These are phyloP conservation scores for Eutrema yunnanense DNA, from an alignment of 345 rosid genomes.

Conservation along the genomic window DNA sequence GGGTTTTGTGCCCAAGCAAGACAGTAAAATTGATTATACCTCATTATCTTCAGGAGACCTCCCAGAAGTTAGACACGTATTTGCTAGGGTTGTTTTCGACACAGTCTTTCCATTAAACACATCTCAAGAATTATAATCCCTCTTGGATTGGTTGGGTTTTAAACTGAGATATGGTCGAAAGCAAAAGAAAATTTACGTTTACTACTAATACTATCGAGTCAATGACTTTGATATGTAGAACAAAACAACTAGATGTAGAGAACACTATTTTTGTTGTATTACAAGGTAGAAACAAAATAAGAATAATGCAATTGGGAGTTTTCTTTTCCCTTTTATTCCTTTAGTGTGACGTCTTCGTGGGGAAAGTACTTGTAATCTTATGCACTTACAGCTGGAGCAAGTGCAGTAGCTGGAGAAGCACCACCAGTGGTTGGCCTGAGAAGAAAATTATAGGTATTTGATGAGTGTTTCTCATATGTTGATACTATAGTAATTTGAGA, in stretches of 20 bases:
- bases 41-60: conserved; percentile 44
- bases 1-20: conserved; percentile 42
- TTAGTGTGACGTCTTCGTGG: not conserved
- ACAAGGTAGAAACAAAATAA: not conserved
- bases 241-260: not conserved
- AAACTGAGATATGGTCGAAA: not conserved
- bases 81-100: conserved; percentile 78
- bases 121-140: conserved; percentile 8
- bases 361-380: not conserved
- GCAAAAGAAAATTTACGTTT: not conserved
- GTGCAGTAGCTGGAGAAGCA: conserved; percentile 40
- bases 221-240: not conserved
- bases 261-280: not conserved
- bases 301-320: not conserved
- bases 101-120: conserved; percentile 56
- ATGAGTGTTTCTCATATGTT: not conserved
- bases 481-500: not conserved
- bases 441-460: not conserved
- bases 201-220: not conserved
- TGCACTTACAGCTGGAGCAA: conserved; percentile 14
- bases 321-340: not conserved
- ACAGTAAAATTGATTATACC: conserved; percentile 45
- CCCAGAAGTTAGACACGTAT: conserved; percentile 47
- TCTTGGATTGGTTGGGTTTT: not conserved
- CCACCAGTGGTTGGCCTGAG: conserved; percentile 66